These are phyloP conservation scores for Penicillium cosmopolitanum DNA, from an alignment of 495 filamentous ascomycete species.

Conservation along the genomic window DNA sequence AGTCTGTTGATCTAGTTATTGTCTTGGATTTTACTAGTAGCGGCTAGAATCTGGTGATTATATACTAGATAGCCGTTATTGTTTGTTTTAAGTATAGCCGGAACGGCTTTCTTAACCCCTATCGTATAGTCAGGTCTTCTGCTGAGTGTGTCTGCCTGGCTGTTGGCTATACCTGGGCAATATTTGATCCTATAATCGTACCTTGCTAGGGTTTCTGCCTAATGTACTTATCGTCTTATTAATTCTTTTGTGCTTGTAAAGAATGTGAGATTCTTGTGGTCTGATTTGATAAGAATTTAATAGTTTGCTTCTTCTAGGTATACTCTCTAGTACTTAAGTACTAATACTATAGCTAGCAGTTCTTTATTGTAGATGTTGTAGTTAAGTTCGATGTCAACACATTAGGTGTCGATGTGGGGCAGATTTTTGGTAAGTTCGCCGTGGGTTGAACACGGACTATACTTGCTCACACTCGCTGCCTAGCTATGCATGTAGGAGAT, in stretches of 20 bases:
- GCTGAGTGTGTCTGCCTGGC: conserved; percentile 14
- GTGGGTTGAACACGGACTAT: not conserved
- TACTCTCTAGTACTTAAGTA: conserved; percentile 31
- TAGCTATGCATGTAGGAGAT: conserved; percentile 46
- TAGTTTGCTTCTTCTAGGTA: conserved; percentile 23
- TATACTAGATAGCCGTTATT: conserved; percentile 13
- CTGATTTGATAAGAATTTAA: conserved; percentile 16
- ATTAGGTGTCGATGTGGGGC: conserved; percentile 67
- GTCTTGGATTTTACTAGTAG: conserved; percentile 6
- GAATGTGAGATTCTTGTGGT: conserved; percentile 24
- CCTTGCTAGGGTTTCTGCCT: conserved; percentile 10
- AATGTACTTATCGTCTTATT: conserved; percentile 17
- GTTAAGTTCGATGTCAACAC: conserved; percentile 58
- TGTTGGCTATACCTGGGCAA: conserved; percentile 19
- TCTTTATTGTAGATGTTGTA: conserved; percentile 40
- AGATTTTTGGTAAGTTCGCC: conserved; percentile 58
- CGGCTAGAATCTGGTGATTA: conserved; percentile 6
- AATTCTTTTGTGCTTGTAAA: conserved; percentile 27
- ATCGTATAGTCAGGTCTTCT: conserved; percentile 18
- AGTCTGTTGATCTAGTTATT: conserved; percentile 3
- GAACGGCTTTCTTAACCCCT: conserved; percentile 10
- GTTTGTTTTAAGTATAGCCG: conserved; percentile 14
- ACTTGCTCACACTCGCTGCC: conserved; percentile 14
- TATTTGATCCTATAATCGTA: conserved; percentile 22
- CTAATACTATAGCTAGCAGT: conserved; percentile 29